phyloP scores from a whole-genome alignment of 768 basidiomycete genomes.

The Lactarius sp. region DNA sequence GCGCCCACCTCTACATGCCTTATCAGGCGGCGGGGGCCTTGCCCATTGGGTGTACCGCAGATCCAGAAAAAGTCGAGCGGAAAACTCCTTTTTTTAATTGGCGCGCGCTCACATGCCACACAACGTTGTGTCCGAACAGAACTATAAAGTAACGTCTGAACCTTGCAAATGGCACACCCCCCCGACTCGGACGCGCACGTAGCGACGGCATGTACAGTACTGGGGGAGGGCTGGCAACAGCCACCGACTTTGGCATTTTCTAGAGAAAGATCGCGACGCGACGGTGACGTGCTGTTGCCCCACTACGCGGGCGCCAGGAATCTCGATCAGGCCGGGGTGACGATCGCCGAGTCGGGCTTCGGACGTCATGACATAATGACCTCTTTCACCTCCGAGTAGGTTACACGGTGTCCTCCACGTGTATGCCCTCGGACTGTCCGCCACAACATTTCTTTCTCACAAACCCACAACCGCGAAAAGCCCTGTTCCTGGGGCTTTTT shows the following conservation, averaged over 20 bases:
- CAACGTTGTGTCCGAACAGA: neutral
- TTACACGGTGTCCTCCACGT: neutral
- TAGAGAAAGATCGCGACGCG: neutral
- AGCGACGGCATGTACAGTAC: neutral
- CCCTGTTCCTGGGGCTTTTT: neutral
- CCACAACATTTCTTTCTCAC: neutral
- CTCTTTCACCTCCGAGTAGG: neutral
- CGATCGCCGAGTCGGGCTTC: neutral
- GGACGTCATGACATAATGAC: neutral
- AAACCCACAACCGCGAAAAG: neutral
- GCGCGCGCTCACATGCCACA: neutral
- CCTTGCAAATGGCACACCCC: neutral
- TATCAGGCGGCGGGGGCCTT: neutral
- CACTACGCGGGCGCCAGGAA: neutral
- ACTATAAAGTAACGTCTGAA: neutral
- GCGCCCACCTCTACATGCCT: neutral
- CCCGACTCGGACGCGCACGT: neutral
- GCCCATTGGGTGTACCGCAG: neutral
- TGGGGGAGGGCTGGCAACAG: neutral
- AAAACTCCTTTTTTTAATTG: neutral
- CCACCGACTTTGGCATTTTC: neutral
- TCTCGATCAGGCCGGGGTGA: neutral
- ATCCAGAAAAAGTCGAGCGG: neutral
- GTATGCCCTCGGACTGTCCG: too few relatives aligned
- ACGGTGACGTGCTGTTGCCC: too few relatives aligned